A percentile compares a stretch with the other conserved stretches of the same genome.
These are phyloP conservation scores for Phytophthora sansomeana DNA, from an alignment of 352 stramenopile genomes.

Conservation along the genomic window DNA sequence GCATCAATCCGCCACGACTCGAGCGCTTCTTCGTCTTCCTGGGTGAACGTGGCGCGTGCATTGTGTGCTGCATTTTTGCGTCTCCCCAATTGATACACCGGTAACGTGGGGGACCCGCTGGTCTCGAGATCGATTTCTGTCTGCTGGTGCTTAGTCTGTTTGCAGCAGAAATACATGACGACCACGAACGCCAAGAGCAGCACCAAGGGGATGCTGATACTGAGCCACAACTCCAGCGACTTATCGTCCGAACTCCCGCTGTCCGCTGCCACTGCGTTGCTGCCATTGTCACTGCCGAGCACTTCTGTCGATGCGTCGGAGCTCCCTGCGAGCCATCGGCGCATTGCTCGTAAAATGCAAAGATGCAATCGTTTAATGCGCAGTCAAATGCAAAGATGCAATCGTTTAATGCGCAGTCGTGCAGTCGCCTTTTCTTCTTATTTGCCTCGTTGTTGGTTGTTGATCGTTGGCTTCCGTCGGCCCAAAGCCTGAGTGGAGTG, in stretches of 20 bases:
- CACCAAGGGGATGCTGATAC: conserved; percentile 41
- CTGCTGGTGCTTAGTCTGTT: conserved; percentile 13
- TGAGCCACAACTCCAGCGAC: conserved; percentile 36
- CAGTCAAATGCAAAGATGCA: too few relatives aligned
- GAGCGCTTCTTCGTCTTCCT: conserved; percentile 64
- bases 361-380: too few relatives aligned
- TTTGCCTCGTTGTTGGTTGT: conserved; percentile 15
- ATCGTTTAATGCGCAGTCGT: too few relatives aligned
- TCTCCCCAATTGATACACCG: conserved; percentile 20
- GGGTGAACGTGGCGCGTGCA: conserved; percentile 23
- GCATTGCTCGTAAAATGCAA: conserved; percentile 29
- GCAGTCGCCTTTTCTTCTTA: too few relatives aligned
- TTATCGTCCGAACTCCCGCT: conserved; percentile 14
- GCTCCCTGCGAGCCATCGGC: conserved; percentile 22
- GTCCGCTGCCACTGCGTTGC: not conserved
- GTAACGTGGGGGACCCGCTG: not conserved
- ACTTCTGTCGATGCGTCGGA: too few relatives aligned
- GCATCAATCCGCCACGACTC: conserved; percentile 60
- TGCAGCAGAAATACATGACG: conserved; percentile 39
- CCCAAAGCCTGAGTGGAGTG: conserved; percentile 30
- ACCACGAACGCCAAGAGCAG: conserved; percentile 29
- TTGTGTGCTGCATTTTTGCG: conserved; percentile 1
- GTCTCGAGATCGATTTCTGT: conserved; percentile 14
- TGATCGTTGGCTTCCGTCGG: conserved; percentile 23
- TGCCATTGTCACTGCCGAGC: too few relatives aligned